Conservation (phyloP, 2,329 filamentous ascomycete genomes). For the Xylaria sp. region DNA sequence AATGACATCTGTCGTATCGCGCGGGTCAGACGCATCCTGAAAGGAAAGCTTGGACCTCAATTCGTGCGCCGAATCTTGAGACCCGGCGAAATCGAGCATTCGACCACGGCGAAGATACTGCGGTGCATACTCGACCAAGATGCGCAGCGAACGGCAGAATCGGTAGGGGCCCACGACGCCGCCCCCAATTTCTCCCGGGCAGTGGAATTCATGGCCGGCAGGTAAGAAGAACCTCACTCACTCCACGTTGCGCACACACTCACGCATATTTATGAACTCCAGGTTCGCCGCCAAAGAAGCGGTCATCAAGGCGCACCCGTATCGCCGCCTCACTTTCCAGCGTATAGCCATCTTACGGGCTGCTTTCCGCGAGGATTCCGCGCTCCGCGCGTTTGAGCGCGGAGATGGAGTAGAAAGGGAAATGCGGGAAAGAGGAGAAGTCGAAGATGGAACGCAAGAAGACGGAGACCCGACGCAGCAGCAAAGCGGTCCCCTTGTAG, state of each 20-base stretch:
- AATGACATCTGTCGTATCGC: slow-evolving; percentile 80
- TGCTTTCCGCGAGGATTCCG: background rate
- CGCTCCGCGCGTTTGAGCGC: background rate
- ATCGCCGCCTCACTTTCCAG: slow-evolving; percentile 69
- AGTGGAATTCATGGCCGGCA: slow-evolving; percentile 57
- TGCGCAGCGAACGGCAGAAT: slow-evolving; percentile 22
- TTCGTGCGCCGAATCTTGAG: slow-evolving; percentile 63
- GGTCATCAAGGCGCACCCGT: slow-evolving; percentile 75
- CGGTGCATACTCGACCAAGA: slow-evolving; percentile 31
- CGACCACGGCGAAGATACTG: slow-evolving; percentile 27
- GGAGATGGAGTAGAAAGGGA: background rate
- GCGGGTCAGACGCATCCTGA: slow-evolving; percentile 71
- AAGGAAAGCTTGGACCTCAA: slow-evolving; percentile 52
- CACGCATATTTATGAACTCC: background rate
- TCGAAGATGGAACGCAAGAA: background rate
- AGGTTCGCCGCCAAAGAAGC: slow-evolving; percentile 82
- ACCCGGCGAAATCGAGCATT: slow-evolving; percentile 52
- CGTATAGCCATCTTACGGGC: slow-evolving; percentile 58
- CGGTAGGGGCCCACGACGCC: background rate
- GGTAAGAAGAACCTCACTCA: slow-evolving; percentile 51
- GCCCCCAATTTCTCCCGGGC: slow-evolving; percentile 50
- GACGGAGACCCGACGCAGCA: background rate
- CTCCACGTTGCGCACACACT: background rate
- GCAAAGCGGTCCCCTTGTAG: slow-evolving; percentile 57
- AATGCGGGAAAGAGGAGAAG: no score